Evolutionary conservation across 768 basidiomycete genomes (phyloP).

Genomic region (Kwoniella pini): DNA sequence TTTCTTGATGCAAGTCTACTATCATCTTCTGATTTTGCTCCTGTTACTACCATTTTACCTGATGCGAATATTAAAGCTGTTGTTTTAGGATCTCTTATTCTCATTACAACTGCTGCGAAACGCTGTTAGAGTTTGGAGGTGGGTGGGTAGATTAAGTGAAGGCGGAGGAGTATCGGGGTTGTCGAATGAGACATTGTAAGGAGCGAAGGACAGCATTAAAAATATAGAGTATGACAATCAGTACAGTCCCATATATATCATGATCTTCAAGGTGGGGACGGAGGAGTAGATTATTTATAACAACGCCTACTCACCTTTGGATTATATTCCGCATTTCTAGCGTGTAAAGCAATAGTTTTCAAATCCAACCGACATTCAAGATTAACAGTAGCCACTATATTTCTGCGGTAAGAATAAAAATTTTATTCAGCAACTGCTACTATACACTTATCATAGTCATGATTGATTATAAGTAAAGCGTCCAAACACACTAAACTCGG

Average conservation of each 20-base stretch:
- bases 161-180: not conserved
- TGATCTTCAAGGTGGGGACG: no score
- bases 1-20: slow-evolving; percentile 95
- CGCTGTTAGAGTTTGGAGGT: slow-evolving; percentile 64
- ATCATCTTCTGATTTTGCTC: slow-evolving; percentile 98
- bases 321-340: slow-evolving; percentile 98
- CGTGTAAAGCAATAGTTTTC: slow-evolving; percentile 97
- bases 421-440: not conserved
- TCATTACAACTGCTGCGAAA: slow-evolving; percentile 99
- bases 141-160: slow-evolving; percentile 12
- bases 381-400: slow-evolving; percentile 98
- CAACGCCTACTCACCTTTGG: slow-evolving; percentile 98
- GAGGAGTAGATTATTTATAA: no score
- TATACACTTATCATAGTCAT: not conserved
- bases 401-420: slow-evolving; percentile 55
- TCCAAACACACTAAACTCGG: no score
- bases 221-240: no score
- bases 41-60: slow-evolving; percentile 99
- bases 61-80: slow-evolving; percentile 99
- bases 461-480: no score
- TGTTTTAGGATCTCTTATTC: slow-evolving; percentile 99
- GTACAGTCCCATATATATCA: no score
- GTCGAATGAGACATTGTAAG: not conserved
- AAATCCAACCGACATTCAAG: slow-evolving; percentile 93
- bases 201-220: no score